Base-by-base conservation (phyloP, 73 alveolate species). In the Stentor coeruleus region DNA sequence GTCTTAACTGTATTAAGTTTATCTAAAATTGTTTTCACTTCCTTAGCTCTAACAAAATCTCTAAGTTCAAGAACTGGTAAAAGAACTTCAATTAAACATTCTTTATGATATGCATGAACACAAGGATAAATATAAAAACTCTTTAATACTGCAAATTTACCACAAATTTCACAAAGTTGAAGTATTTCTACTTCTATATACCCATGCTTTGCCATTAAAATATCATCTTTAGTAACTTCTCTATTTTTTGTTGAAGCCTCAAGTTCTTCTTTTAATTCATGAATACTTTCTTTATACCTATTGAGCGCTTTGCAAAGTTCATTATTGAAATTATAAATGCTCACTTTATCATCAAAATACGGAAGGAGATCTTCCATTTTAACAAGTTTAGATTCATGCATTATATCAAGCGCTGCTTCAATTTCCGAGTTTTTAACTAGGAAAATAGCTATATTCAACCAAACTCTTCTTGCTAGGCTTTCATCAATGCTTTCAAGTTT, bases 301-400 rank as follows among this genome's bases (percentile, higher is more conserved):
- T 91, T 93, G 3, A 97, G 91, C 88, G 98, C 94, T 77, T 92
- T 85, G 74, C 99, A 97, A 74, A 97, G 89, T 58, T 97, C 98
- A 72, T 91, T 95, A 88, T 97, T 96, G 82, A 97, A 89, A 57
- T 95, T 91, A 82, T 93, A 98, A 26, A 97, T 95, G 82, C 95
- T 97, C 0, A 95, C 94, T 55, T 94, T 93, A 77, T 94, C 99
- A 66, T 95, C 95, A 85, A 97, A 96, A 58, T 90, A 88, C 11
- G 98, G 98, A 59, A 97, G 87, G 6, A 97, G 91, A 88, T 97
- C 99, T 79, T 97, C 99, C 26, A 97, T 95, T 84, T 96, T 97
- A 38, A 97, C 87, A 57, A 91, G 81, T 40, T 95, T 81, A 59
- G 91, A 82, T 60, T 97, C 98, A 85, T 91, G 89, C 89, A 95